Evolutionary conservation across 2,329 filamentous ascomycete genomes (phyloP).

Genomic region (Phoma herbarum): DNA sequence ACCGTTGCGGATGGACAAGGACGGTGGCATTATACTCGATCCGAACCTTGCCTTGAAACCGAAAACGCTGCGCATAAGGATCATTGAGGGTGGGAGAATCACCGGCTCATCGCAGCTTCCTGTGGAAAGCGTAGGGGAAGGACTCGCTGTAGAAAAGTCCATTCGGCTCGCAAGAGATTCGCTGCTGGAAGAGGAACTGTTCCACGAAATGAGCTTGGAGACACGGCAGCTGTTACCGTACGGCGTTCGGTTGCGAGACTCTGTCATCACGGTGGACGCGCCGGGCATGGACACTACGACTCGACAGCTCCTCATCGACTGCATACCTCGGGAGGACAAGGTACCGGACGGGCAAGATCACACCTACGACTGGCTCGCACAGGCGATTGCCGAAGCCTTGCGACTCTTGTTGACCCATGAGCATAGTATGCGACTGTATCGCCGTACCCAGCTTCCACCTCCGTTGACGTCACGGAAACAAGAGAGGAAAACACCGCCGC

Average conservation of each 20-base stretch:
- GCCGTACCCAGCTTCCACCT: conserved; percentile 70
- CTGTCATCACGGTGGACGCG: conserved; percentile 48
- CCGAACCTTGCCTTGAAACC: conserved; percentile 65
- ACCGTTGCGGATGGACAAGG: conserved; percentile 75
- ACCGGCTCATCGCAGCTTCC: conserved; percentile 63
- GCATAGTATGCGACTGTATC: conserved; percentile 77
- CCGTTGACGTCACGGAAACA: conserved; percentile 63
- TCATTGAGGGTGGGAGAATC: conserved; percentile 66
- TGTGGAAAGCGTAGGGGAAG: conserved; percentile 41
- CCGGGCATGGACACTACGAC: conserved; percentile 42
- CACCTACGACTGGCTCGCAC: conserved; percentile 62
- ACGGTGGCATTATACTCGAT: conserved; percentile 80
- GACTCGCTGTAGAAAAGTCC: conserved; percentile 69
- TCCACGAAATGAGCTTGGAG: conserved; percentile 87
- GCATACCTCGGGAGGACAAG: conserved; percentile 68
- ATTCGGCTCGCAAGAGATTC: conserved; percentile 81
- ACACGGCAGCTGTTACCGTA: conserved; percentile 75
- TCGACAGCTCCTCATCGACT: conserved; percentile 72
- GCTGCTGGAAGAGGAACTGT: conserved; percentile 84
- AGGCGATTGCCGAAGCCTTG: conserved; percentile 72
- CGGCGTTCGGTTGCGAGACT: conserved; percentile 70
- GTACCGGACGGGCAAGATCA: conserved; percentile 29
- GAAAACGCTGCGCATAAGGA: conserved; percentile 72
- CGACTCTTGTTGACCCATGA: conserved; percentile 80
- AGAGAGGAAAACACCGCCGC: conserved; percentile 61